These are phyloP conservation scores for Retiboletus flavoniger DNA, from an alignment of 1,284 basidiomycete genomes.

Conservation along the genomic window DNA sequence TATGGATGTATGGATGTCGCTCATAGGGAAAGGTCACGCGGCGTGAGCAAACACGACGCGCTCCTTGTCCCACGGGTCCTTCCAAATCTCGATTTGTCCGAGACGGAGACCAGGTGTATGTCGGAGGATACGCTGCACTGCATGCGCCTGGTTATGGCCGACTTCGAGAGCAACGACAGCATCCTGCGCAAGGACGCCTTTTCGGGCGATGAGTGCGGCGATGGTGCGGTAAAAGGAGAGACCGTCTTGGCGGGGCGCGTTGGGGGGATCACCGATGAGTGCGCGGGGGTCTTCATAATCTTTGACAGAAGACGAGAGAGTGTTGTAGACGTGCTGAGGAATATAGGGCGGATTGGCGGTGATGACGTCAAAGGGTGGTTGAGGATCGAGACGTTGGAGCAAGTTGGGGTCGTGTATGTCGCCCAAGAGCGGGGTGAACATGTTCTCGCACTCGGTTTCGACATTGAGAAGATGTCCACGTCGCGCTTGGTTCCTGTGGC, in stretches of 20 bases:
- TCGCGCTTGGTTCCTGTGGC: not conserved
- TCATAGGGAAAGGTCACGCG: constrained; percentile 9
- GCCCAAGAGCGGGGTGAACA: constrained; percentile 47
- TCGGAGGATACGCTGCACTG: constrained; percentile 60
- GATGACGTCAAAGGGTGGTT: constrained; percentile 65
- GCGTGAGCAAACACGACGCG: constrained; percentile 58
- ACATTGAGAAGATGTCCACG: no score
- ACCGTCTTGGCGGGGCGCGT: constrained; percentile 43
- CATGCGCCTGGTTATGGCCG: constrained; percentile 67
- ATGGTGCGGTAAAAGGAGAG: constrained; percentile 80
- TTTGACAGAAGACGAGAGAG: constrained; percentile 65
- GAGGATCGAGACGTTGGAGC: constrained; percentile 36
- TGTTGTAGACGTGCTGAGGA: constrained; percentile 60
- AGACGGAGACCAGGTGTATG: constrained; percentile 41
- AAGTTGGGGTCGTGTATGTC: constrained; percentile 48
- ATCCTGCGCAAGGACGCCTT: constrained; percentile 46
- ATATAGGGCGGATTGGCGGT: constrained; percentile 96
- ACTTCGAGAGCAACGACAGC: constrained; percentile 78
- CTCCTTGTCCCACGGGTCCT: constrained; percentile 72
- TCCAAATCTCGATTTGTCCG: constrained; percentile 70
- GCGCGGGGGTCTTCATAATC: constrained; percentile 80
- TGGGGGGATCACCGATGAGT: constrained; percentile 68
- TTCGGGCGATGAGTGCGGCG: constrained; percentile 50
- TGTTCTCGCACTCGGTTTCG: constrained; percentile 32
- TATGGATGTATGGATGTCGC: not conserved